phyloP scores from a whole-genome alignment of 2,329 filamentous ascomycete genomes.

The Thielaviopsis euricoi region DNA sequence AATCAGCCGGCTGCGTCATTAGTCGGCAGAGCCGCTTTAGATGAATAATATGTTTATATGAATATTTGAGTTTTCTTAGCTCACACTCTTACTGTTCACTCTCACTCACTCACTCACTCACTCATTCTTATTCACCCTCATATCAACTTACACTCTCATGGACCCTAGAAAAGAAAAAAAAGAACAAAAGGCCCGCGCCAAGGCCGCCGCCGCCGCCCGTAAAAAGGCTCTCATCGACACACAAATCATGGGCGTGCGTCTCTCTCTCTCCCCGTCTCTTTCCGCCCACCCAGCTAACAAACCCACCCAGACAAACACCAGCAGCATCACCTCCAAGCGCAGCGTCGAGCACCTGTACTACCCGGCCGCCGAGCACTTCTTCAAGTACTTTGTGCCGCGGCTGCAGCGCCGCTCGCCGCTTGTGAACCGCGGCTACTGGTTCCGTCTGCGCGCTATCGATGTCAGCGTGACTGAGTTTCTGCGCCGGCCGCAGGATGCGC shows the following conservation, averaged over 20 bases:
- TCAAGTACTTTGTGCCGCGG: slow-evolving; percentile 74
- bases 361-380: slow-evolving; percentile 61
- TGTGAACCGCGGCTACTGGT: slow-evolving; percentile 79
- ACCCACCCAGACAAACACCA: slow-evolving; percentile 59
- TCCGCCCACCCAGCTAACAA: slow-evolving; percentile 6
- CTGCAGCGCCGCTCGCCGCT: slow-evolving; percentile 69
- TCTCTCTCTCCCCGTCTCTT: not conserved
- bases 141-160: too few relatives aligned
- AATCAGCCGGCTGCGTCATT: too few relatives aligned
- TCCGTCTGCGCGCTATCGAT: slow-evolving; percentile 72
- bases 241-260: slow-evolving; percentile 37
- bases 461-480: slow-evolving; percentile 59
- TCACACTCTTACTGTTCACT: too few relatives aligned
- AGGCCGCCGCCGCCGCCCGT: slow-evolving; percentile 1
- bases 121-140: too few relatives aligned
- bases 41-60: not conserved
- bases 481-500: too few relatives aligned
- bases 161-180: not conserved
- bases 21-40: not conserved
- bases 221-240: slow-evolving; percentile 24
- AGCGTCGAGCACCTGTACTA: slow-evolving; percentile 85
- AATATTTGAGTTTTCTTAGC: not conserved
- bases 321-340: slow-evolving; percentile 81
- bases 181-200: not conserved
- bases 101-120: too few relatives aligned